Conservation (phyloP, 148 eudicot species). For the Rhododendron griersonianum region DNA sequence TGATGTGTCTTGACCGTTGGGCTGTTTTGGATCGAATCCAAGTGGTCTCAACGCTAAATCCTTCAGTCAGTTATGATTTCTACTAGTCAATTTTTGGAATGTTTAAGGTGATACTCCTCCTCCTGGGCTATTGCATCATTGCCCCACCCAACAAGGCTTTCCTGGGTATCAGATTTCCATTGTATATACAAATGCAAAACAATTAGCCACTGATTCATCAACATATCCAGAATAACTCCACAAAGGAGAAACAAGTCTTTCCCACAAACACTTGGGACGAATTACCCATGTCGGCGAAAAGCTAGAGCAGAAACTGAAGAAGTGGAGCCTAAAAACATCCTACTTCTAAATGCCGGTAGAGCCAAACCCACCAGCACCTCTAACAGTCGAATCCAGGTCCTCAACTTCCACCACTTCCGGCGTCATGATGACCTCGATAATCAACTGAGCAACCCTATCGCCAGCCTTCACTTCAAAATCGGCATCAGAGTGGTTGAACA, state of each 20-base stretch:
- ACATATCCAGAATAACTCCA: background rate
- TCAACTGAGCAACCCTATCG: constrained; percentile 80
- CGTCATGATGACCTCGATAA: constrained; percentile 66
- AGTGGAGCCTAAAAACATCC: background rate
- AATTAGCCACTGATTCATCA: background rate
- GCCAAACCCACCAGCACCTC: constrained; percentile 83
- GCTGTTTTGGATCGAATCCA: no score
- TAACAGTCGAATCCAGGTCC: constrained; percentile 59
- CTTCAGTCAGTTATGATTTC: no score
- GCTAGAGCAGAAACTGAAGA: background rate
- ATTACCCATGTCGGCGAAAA: background rate
- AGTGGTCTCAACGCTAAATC: no score
- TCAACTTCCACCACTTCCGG: constrained; percentile 83
- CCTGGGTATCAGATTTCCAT: background rate
- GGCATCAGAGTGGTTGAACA: constrained; percentile 68
- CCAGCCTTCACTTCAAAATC: constrained; percentile 76
- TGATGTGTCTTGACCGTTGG: no score
- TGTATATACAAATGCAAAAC: background rate
- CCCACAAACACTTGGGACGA: background rate
- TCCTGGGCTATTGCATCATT: no score
- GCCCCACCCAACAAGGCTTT: background rate
- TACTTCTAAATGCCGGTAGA: constrained; percentile 53
- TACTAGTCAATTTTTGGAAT: no score
- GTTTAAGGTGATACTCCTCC: no score
- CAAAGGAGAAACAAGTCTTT: background rate